Evolutionary conservation across 106 monocot species (phyloP), one percentile per base, ranked within the genome.

Genomic region (Apostasia shenzhenica): DNA sequence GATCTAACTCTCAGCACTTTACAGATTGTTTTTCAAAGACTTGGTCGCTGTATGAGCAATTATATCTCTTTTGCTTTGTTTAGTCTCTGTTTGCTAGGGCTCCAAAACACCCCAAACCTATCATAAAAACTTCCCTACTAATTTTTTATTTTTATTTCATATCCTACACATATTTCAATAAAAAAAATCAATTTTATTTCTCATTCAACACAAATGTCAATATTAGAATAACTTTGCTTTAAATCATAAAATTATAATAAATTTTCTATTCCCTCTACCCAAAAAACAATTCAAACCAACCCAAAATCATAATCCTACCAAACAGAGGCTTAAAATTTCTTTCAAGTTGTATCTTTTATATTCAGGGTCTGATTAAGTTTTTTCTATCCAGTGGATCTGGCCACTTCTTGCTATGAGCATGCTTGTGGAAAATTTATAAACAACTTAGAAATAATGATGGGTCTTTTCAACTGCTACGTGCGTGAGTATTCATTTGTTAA

Each of bases 391-490:
- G 97, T 92, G 82, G 89, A 97, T 81, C 59, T 97, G 67, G 92
- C 92, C 64, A 97, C 92, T 61, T 85, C 92, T 72, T 97, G 92
- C 72, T 97, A 97, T 63, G 97, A 97, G 70, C 85, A 87, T 79
- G 92, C 89, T 59, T 97, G 81, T 83, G 73, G 66, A 48, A 97
- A 97, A 65, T 84, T 79, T 61, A 80, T 82, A 54, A 97, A 82
- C 72, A 92, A 97, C 79, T 72, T 97, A 67, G 97, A 92, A 61
- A 75, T 97, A 53, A 81, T 97, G 81, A 92, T 85, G 77, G 97
- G 97, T 10, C 89, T 97, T 77, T 97, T 97, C 56, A 92, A 92
- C 68, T 97, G 92, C 70, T 92, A 92, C 76, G 92, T 97, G 72
- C 89, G 89, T 14, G 97, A 97, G 57, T 92, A 90, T 67, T 82